phyloP scores from a whole-genome alignment of 805 yeast species.

The Saccharomycopsis malanga region DNA sequence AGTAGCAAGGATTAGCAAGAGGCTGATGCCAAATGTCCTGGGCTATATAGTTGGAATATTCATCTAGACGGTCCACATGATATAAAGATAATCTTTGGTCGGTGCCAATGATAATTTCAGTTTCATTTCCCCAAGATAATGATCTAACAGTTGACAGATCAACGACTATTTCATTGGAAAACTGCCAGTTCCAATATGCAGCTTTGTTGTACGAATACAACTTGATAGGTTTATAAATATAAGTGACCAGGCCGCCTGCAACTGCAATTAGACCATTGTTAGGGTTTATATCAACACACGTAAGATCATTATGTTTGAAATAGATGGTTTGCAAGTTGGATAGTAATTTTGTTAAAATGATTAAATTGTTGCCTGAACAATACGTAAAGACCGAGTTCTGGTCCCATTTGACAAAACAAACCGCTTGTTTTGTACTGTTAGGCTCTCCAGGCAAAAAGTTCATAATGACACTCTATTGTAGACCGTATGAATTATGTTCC shows the following conservation, averaged over 20 bases:
- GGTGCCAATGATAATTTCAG: conserved; percentile 60
- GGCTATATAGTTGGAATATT: conserved; percentile 36
- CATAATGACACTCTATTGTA: no score
- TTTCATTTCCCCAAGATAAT: conserved; percentile 46
- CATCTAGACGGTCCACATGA: conserved; percentile 33
- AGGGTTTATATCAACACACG: conserved; percentile 56
- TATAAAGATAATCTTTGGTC: conserved; percentile 44
- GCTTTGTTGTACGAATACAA: conserved; percentile 23
- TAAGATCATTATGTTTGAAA: conserved; percentile 58
- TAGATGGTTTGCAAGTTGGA: conserved; percentile 69
- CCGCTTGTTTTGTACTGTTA: conserved; percentile 14
- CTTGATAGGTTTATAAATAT: conserved; percentile 46
- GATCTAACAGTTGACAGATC: conserved; percentile 33
- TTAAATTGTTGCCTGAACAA: conserved; percentile 83
- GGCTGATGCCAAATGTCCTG: conserved; percentile 32
- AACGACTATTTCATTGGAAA: conserved; percentile 27
- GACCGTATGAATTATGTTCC: no score
- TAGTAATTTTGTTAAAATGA: conserved; percentile 48
- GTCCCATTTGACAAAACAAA: conserved; percentile 17
- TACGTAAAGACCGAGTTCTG: conserved; percentile 37
- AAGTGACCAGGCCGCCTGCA: conserved; percentile 35
- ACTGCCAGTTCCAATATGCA: conserved; percentile 39
- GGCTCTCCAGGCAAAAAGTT: conserved; percentile 23
- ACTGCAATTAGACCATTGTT: conserved; percentile 57
- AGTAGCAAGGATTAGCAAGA: conserved; percentile 57